Evolutionary conservation across 345 rosid species (phyloP), one percentile per base, ranked within the genome.

Genomic region (Adansonia digitata): DNA sequence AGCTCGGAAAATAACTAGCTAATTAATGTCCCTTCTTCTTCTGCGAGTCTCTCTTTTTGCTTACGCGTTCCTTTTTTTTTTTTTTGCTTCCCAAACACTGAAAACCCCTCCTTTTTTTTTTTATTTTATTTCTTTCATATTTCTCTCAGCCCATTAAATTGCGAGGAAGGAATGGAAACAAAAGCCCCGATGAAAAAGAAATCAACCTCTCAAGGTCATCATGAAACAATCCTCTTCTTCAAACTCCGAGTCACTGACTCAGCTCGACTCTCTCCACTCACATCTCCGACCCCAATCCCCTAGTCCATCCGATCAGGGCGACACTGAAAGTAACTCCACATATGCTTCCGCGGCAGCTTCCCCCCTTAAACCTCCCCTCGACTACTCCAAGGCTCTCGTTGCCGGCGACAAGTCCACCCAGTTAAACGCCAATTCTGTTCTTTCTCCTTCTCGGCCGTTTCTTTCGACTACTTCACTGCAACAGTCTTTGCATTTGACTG

Each of bases 231-330:
- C 93, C 0, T 79, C 86, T 0, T 93, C 99, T 12, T 85, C 90
- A 15, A 87, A 86, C 81, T 89, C 94, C 31, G 94, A 90, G 31
- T 91, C 97, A 5, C 90, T 40, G 91, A 71, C 83, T 89, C 95
- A 2, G 95, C 95, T 17, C 83, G 88, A 6, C 81, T 75, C 83
- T 83, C 81, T 75, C 83, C 84, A 86, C 63, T 88, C 97, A 13
- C 97, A 97, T 1, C 80, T 84, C 77, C 84, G 75, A 46, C n/a
- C n/a, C n/a, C n/a, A n/a, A n/a, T n/a, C n/a, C n/a, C n/a, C n/a
- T n/a, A n/a, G n/a, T n/a, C n/a, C n/a, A n/a, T 91, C 91, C 77
- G 94, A 94, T 74, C 89, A 81, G 22, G 89, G 85, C 20, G 93
- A 87, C 71, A 86, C 75, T 64, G 76, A 56, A 34, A 82, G 81